A percentile compares a stretch with the other conserved stretches of the same genome.
Evolutionary conservation across 1,139 yeast genomes (phyloP).

Genomic region (Pichia sp.): DNA sequence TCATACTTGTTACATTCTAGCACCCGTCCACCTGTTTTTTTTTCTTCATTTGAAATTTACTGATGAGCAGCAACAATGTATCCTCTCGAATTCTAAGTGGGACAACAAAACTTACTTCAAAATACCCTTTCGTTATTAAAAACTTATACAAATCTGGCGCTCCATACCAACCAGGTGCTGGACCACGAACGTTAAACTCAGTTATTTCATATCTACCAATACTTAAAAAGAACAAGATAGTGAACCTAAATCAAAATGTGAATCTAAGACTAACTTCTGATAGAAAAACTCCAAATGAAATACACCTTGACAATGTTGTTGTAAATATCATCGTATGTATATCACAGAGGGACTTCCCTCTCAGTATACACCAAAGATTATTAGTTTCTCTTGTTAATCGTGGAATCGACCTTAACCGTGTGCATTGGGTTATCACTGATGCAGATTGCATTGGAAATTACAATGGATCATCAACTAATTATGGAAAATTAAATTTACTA

Average conservation of each 20-base stretch:
- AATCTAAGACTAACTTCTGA: not conserved
- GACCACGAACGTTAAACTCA: slow-evolving; percentile 12
- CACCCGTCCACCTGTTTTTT: too few species aligned
- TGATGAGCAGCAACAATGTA: not conserved
- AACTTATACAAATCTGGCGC: not conserved
- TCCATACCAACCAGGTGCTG: slow-evolving; percentile 3
- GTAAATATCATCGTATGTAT: slow-evolving; percentile 8
- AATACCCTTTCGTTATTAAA: not conserved
- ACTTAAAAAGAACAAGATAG: not conserved
- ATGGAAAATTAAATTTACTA: not conserved
- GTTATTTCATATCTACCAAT: slow-evolving; percentile 9
- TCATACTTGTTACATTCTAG: too few species aligned
- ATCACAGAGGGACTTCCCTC: slow-evolving; percentile 12
- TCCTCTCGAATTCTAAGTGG: not conserved
- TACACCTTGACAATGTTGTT: not conserved
- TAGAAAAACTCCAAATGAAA: not conserved
- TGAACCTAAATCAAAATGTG: not conserved
- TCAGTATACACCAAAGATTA: slow-evolving; percentile 8
- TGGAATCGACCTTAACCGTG: slow-evolving; percentile 4
- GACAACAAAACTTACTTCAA: not conserved
- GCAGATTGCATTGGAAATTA: slow-evolving; percentile 6
- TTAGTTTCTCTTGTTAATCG: slow-evolving; percentile 2
- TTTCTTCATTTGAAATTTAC: too few species aligned
- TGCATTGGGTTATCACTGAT: slow-evolving; percentile 13
- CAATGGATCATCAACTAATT: not conserved